Base-by-base conservation (phyloP, 2,329 filamentous ascomycete genomes). In the Juglanconis sp. region DNA sequence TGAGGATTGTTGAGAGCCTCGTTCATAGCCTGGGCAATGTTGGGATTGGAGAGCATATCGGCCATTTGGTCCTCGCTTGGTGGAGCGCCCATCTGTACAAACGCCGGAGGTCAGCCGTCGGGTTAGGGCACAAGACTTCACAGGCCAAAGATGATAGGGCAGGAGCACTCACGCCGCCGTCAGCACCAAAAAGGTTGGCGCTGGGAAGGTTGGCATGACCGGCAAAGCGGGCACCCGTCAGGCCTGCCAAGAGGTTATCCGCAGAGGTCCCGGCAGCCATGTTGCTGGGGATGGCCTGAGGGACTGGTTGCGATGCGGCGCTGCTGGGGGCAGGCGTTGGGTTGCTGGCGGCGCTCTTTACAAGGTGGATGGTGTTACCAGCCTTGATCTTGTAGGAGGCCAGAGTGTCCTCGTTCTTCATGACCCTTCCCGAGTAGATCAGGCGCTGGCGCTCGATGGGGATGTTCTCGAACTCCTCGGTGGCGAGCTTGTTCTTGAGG, bases 391-490 rank as follows among this genome's bases (percentile, higher is more conserved):
- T 98, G 80, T 96, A 96, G 59, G 86, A 86, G 65, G 83, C 86
- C 48, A 99, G 79, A 0, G 90, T 88, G 69, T 99, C 94, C 61
- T 89, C 87, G 73, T 99, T 95, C 80, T 98, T 99, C 79, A 99
- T 87, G 63, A 99, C 94, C 63, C 94, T 89, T 56, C 95, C 95
- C 5, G 94, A 97, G 81, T 98, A 99, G 77, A 99, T 99, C 65
- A 99, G 82, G 63, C 95, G 91, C 78, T 98, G 94, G 67, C 92
- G 87, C 71, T 96, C 92, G 57, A 88, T 83, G 38, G 95, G 89
- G 59, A 96, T 87, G 73, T 96, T 89, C 74, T 96, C 94, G 71
- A 88, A 91, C 68, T 96, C 92, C 60, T 87, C 77, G 36, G 85
- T 84, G 5, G 93, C 86, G 44, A 99, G 87, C 80, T 94, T 96